Conservation (phyloP, 108 stramenopile species). For the Aurantiochytrium sp. region DNA sequence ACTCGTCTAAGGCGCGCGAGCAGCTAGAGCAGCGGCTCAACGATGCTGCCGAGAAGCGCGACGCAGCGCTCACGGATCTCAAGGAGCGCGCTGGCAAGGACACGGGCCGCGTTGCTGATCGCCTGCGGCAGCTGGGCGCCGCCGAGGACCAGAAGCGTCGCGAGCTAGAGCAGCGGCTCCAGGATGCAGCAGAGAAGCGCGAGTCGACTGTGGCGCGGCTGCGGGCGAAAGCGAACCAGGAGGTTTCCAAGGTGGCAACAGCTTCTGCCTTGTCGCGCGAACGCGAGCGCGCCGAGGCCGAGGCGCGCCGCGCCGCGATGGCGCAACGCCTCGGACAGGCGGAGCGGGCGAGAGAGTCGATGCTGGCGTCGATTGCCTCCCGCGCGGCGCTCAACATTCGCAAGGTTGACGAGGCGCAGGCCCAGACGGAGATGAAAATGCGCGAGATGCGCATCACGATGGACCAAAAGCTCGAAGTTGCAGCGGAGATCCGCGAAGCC, state of each 20-base stretch:
- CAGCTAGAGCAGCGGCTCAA: not conserved
- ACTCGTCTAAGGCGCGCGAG: not conserved
- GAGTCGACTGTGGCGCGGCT: not conserved
- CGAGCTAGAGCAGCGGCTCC: not conserved
- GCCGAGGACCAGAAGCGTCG: not conserved
- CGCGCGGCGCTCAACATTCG: not conserved
- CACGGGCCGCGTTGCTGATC: not conserved
- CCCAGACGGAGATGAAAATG: not conserved
- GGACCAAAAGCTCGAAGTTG: not conserved
- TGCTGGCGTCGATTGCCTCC: not conserved
- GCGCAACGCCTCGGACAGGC: not conserved
- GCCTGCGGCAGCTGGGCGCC: not conserved
- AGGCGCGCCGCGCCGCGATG: not conserved
- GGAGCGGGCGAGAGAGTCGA: not conserved
- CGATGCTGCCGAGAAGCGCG: not conserved
- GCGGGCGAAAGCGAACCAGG: not conserved
- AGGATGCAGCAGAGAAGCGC: slow-evolving; percentile 2
- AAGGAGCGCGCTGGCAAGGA: not conserved
- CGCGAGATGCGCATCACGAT: not conserved
- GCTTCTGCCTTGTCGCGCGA: not conserved
- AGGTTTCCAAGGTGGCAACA: not conserved
- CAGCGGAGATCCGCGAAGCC: not conserved
- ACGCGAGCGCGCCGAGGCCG: not conserved
- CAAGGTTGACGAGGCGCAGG: not conserved
- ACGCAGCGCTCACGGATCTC: not conserved